Percentiles rank a stretch among this genome's conserved stretches.
These are phyloP conservation scores for Nothophytophthora sp. DNA, from an alignment of 352 stramenopile species.

Conservation along the genomic window DNA sequence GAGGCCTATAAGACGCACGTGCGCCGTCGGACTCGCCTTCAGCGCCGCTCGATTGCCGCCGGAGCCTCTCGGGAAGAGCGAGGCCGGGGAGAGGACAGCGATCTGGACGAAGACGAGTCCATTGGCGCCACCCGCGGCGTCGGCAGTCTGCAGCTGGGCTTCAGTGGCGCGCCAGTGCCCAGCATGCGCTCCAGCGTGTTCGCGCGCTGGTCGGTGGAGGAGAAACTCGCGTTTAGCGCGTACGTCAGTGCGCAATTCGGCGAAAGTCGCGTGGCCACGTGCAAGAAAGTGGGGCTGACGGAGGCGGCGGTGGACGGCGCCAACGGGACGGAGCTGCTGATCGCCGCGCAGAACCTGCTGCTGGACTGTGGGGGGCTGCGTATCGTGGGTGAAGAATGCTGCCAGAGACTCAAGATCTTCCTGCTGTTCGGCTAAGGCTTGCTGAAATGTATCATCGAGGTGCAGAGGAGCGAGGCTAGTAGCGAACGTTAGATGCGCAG, in stretches of 20 bases:
- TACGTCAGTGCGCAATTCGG: conserved; percentile 61
- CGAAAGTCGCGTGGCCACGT: conserved; percentile 57
- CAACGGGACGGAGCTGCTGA: conserved; percentile 45
- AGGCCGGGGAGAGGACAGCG: conserved; percentile 7
- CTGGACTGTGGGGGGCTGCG: conserved; percentile 49
- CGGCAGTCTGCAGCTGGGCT: conserved; percentile 15
- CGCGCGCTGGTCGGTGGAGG: conserved; percentile 48
- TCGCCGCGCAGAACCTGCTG: conserved; percentile 69
- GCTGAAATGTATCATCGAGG: conserved; percentile 7
- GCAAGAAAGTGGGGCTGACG: conserved; percentile 64
- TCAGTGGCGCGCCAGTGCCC: conserved; percentile 2
- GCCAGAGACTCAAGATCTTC: conserved; percentile 73
- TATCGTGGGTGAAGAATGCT: conserved; percentile 50
- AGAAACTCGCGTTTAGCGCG: conserved; percentile 42
- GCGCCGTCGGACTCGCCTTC: conserved; percentile 30
- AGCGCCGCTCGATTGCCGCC: conserved; percentile 15
- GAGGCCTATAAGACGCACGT: conserved; percentile 56
- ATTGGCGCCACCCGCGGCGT: conserved; percentile 27
- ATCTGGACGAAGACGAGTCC: conserved; percentile 13
- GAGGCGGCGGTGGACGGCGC: conserved; percentile 54
- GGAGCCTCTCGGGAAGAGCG: conserved; percentile 10
- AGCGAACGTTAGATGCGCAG: too few relatives aligned
- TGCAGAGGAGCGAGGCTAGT: too few relatives aligned
- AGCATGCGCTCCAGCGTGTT: conserved; percentile 50
- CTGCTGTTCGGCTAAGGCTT: conserved; percentile 72